Evolutionary conservation across 164 flowering plant species (phyloP), one percentile per base, ranked within the genome.

Genomic region (Aristolochia fimbriata): DNA sequence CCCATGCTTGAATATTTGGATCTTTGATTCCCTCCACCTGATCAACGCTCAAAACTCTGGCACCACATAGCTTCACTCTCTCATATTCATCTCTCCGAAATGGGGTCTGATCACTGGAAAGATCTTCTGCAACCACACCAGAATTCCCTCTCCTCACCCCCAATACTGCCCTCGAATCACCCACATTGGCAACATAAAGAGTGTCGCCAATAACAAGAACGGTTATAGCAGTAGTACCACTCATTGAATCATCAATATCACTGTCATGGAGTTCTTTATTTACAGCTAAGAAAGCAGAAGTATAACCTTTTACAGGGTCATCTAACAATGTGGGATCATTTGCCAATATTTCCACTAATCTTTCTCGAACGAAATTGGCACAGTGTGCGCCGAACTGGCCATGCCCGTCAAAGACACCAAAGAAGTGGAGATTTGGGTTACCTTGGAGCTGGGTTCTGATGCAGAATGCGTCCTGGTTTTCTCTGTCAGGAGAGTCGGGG

Each of bases 331-430:
- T 33, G 19, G 78, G 67, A 57, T 91, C 88, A 58, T 71, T 73
- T 0, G 78, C 69, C 6, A 94, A 64, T n/a, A 69, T 68, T 30
- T 91, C 86, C 12, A 91, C 80, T 17, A 91, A 48, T 70, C 83
- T 88, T 31, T 85, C 82, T 68, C 69, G 80, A 23, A 82, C 99
- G 56, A 88, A 94, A 66, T 74, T 79, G 1, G 97, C 79, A 81
- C 99, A 94, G 62, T 84, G 69, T 0, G 83, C 62, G 27, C 99
- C 97, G 66, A 70, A 82, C 43, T 78, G 83, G 8, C 99, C 99
- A 62, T 94, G 99, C 64, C 97, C 99, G 73, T 94, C 99, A 72
- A 86, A 94, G 17, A 91, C 97, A 14, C 96, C 96, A 65, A 94
- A 91, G 82, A 94, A 88, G 80, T 94, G 99, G 46, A 87, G 71